These are phyloP conservation scores for Sporobolomyces pararoseus DNA, from an alignment of 768 basidiomycete genomes.

Conservation along the genomic window DNA sequence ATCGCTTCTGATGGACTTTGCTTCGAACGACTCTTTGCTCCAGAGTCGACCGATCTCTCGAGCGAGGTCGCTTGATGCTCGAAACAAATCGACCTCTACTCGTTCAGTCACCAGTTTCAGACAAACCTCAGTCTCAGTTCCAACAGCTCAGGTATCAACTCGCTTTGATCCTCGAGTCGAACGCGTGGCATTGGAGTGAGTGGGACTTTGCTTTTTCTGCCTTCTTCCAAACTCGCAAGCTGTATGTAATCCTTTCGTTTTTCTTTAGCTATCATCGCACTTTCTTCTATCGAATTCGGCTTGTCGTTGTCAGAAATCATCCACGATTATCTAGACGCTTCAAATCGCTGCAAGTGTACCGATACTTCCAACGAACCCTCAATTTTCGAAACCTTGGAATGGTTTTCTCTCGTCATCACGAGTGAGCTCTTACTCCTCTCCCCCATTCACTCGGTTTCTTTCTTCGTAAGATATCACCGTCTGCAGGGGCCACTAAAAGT, in stretches of 20 bases:
- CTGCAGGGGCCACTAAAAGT: too few relatives aligned
- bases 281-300: conserved; percentile 2
- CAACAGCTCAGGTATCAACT: neutral
- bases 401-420: neutral
- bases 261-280: neutral
- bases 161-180: neutral
- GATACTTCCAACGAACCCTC: neutral
- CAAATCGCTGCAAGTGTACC: neutral
- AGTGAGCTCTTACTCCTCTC: neutral
- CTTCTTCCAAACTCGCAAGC: neutral
- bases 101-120: too few relatives aligned
- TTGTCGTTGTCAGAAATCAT: conserved; percentile 1
- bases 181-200: conserved; percentile 16
- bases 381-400: neutral
- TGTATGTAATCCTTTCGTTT: too few relatives aligned
- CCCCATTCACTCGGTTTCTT: neutral
- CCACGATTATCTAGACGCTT: neutral
- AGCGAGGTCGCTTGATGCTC: too few relatives aligned
- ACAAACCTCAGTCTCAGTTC: too few relatives aligned
- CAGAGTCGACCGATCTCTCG: too few relatives aligned
- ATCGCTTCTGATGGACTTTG: too few relatives aligned
- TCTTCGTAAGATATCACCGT: too few relatives aligned
- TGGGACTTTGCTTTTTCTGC: neutral
- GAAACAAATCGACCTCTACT: too few relatives aligned
- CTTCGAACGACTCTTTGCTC: too few relatives aligned